phyloP scores from a whole-genome alignment of 1,284 basidiomycete species.

The Trametes pubescens region DNA sequence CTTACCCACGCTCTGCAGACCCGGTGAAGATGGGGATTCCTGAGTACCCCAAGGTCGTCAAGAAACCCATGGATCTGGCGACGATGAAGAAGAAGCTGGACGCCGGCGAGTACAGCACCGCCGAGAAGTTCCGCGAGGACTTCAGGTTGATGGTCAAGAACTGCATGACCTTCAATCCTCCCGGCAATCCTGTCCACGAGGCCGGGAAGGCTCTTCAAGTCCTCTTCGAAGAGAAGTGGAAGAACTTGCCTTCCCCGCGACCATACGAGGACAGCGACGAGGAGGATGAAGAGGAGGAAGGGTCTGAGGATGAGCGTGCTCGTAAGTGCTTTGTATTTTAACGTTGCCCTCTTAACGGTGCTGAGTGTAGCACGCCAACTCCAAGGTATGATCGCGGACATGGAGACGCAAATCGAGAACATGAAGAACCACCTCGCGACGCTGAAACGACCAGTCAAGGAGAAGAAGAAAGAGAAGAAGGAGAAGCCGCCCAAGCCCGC shows the following conservation, averaged over 20 bases:
- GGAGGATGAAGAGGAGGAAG: slow-evolving; percentile 54
- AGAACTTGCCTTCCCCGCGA: slow-evolving; percentile 72
- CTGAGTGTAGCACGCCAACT: slow-evolving; percentile 18
- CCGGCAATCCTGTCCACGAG: slow-evolving; percentile 85
- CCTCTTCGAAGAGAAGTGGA: slow-evolving; percentile 94
- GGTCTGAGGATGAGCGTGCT: slow-evolving; percentile 52
- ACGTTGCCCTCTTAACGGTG: slow-evolving; percentile 10
- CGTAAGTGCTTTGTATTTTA: slow-evolving; percentile 52
- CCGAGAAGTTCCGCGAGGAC: slow-evolving; percentile 87
- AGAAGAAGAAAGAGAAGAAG: slow-evolving; percentile 73
- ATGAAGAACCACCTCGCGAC: slow-evolving; percentile 71
- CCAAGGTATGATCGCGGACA: slow-evolving; percentile 70
- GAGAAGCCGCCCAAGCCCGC: slow-evolving; percentile 48
- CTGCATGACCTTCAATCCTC: slow-evolving; percentile 92
- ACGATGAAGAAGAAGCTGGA: slow-evolving; percentile 90
- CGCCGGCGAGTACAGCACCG: slow-evolving; percentile 75
- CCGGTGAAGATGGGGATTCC: slow-evolving; percentile 85
- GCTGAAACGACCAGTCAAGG: slow-evolving; percentile 57
- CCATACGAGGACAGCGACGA: slow-evolving; percentile 57
- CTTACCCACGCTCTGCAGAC: slow-evolving; percentile 52
- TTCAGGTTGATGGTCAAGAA: slow-evolving; percentile 96
- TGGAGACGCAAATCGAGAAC: slow-evolving; percentile 79
- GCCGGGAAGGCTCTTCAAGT: slow-evolving; percentile 84
- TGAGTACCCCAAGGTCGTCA: slow-evolving; percentile 87
- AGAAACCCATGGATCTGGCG: slow-evolving; percentile 94